Evolutionary conservation across 139 green algal species (phyloP).

Genomic region (Coelastrella sp.): DNA sequence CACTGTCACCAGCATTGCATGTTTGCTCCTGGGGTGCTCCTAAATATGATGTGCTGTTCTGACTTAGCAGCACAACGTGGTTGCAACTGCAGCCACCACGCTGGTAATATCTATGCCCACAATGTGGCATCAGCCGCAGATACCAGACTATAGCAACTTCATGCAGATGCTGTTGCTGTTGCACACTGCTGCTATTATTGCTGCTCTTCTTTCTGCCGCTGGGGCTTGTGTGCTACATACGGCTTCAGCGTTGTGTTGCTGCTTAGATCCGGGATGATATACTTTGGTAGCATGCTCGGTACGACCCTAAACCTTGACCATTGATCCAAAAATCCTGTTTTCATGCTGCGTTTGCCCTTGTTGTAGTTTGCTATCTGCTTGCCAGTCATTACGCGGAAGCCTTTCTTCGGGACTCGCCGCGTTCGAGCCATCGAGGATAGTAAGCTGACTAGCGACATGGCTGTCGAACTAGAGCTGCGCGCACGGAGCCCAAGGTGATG

Average conservation of each 20-base stretch:
- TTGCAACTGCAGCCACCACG: no score
- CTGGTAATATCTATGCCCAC: no score
- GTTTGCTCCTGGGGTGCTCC: no score
- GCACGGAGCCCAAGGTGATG: background rate
- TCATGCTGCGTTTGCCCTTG: slow-evolving; percentile 50
- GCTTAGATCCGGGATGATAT: slow-evolving; percentile 34
- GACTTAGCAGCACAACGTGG: no score
- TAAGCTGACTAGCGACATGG: background rate
- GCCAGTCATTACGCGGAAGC: slow-evolving; percentile 44
- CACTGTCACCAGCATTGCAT: no score
- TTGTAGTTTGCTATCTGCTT: slow-evolving; percentile 21
- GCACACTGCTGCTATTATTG: background rate
- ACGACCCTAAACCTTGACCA: slow-evolving; percentile 7
- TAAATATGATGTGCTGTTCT: no score
- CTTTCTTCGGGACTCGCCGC: slow-evolving; percentile 8
- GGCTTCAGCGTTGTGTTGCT: slow-evolving; percentile 11
- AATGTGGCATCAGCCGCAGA: no score
- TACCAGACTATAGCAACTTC: background rate
- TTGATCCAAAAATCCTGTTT: slow-evolving; percentile 23
- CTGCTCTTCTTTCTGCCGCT: background rate
- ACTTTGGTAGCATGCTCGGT: slow-evolving; percentile 33
- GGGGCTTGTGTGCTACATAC: slow-evolving; percentile 28
- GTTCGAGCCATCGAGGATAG: slow-evolving; percentile 33
- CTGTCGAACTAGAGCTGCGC: background rate
- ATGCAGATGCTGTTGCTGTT: slow-evolving; percentile 34